phyloP scores from a whole-genome alignment of 352 stramenopile species.

The Globisporangium apiculatum region DNA sequence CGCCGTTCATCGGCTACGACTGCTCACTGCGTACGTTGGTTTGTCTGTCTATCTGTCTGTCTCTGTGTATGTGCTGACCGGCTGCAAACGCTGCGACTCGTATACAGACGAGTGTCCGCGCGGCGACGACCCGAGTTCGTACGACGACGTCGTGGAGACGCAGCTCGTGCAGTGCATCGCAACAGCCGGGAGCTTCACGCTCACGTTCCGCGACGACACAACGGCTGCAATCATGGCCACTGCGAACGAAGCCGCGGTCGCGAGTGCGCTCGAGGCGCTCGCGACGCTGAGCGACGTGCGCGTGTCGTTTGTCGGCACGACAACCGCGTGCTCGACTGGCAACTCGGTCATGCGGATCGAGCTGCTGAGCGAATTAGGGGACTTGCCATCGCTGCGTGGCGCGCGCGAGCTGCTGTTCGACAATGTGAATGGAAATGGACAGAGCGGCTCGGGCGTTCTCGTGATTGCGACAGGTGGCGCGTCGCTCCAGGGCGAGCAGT shows the following conservation, averaged over 20 bases:
- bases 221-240: conserved; percentile 34
- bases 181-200: conserved; percentile 48
- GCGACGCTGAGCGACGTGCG: conserved; percentile 32
- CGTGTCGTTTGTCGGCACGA: conserved; percentile 27
- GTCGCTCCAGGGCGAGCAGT: conserved; percentile 24
- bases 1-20: conserved; percentile 52
- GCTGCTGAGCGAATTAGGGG: conserved; percentile 50
- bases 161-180: conserved; percentile 60
- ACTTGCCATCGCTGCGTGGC: conserved; percentile 37
- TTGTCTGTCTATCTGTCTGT: background rate
- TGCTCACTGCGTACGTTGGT: conserved; percentile 48
- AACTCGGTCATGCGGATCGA: conserved; percentile 50
- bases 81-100: no score
- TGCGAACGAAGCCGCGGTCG: conserved; percentile 25
- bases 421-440: conserved; percentile 38
- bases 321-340: conserved; percentile 30
- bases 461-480: conserved; percentile 30
- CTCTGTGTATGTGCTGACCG: background rate
- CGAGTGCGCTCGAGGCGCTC: conserved; percentile 42
- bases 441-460: conserved; percentile 44
- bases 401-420: conserved; percentile 36
- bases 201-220: conserved; percentile 57
- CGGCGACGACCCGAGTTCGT: conserved; percentile 63
- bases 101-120: conserved; percentile 51
- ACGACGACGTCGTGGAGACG: conserved; percentile 44